Evolutionary conservation across 2,329 filamentous ascomycete genomes (phyloP), one percentile per base, ranked within the genome.

Genomic region (Curvularia sp.): DNA sequence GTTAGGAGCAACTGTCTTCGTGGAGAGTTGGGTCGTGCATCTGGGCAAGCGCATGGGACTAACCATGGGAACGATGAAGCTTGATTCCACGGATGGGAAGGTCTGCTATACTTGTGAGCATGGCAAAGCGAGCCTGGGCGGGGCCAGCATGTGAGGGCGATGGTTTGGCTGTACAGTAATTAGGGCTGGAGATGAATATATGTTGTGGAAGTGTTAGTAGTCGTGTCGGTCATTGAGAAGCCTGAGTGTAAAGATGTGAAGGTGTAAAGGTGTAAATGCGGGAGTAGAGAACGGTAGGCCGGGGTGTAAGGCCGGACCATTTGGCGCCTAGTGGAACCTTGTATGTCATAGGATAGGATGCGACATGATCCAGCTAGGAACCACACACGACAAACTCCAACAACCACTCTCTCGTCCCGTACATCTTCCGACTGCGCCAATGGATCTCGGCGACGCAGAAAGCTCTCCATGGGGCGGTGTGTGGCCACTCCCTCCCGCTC

Each of bases 21-120:
- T 82, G 25, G 79, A 81, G 61, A 77, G 78, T 58, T 77, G 80
- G 67, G 76, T 81, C 4, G 74, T 81, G 55, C 74, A 79, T 67
- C 65, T 80, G 27, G 80, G 80, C 9, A 79, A 78, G 68, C 71
- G 69, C 10, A 65, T 80, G 59, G 79, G 76, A 1, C 64, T 78
- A 7, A 68, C 76, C 18, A 76, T 69, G 57, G 81, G 78, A 2
- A 67, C 74, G 10, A 80, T 83, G 60, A 76, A 74, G 64, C 68
- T 73, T 49, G 67, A 49, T 19, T 54, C 61, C 1, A 69, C 70
- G 54, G 77, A 77, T 58, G 76, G 76, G 8, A 77, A 77, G 59
- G 63, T 77, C 5, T 74, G 68, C 53, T 78, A 77, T 65, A 75
- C 69, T 1, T 78, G 77, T 56, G 76, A 78, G 63, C 77, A 79